Evolutionary conservation across 1,139 yeast species (phyloP).

Genomic region (Taphrina confusa): DNA sequence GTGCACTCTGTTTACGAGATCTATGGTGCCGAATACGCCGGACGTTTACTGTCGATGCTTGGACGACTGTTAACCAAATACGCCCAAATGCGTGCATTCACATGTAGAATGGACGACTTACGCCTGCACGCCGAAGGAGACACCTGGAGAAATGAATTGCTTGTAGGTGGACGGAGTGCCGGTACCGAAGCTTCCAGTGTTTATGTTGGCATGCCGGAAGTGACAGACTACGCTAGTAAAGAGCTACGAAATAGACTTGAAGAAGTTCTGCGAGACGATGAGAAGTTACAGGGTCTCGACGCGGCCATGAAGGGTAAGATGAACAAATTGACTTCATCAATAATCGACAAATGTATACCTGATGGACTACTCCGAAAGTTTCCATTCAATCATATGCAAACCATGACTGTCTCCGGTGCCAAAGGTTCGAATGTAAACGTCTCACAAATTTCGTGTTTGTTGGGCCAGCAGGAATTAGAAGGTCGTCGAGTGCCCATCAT

Average conservation of each 20-base stretch:
- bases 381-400: slow-evolving; percentile 96
- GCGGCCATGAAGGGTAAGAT: slow-evolving; percentile 95
- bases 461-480: slow-evolving; percentile 98
- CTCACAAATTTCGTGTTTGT: slow-evolving; percentile 97
- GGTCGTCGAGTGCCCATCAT: slow-evolving; percentile 99
- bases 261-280: slow-evolving; percentile 91
- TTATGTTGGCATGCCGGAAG: slow-evolving; percentile 73
- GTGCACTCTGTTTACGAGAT: slow-evolving; percentile 96
- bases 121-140: slow-evolving; percentile 83
- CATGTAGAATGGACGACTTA: slow-evolving; percentile 99
- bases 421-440: slow-evolving; percentile 98
- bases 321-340: slow-evolving; percentile 85
- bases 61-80: slow-evolving; percentile 95
- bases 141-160: slow-evolving; percentile 78
- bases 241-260: slow-evolving; percentile 86
- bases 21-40: slow-evolving; percentile 88
- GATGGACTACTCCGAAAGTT: slow-evolving; percentile 92
- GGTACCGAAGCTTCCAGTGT: slow-evolving; percentile 94
- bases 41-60: slow-evolving; percentile 81
- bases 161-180: slow-evolving; percentile 71
- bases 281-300: slow-evolving; percentile 88
- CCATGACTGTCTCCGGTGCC: slow-evolving; percentile 99
- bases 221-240: slow-evolving; percentile 53
- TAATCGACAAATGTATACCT: slow-evolving; percentile 92
- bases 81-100: slow-evolving; percentile 87